These are phyloP conservation scores for Boletus tomentosulus DNA, from an alignment of 768 basidiomycete genomes.

Conservation along the genomic window DNA sequence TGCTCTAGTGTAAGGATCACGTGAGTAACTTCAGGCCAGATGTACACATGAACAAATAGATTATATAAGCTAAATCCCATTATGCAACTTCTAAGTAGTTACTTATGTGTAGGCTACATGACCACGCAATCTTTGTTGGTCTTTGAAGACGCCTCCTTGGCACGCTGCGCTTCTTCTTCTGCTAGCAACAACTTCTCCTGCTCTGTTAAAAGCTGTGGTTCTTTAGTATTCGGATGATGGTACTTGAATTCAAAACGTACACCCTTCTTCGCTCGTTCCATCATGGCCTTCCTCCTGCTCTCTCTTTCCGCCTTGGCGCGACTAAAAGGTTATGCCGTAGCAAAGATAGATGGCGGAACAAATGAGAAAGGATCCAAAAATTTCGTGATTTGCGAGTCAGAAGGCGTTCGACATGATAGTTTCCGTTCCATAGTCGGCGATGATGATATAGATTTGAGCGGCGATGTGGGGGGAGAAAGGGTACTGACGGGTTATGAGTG, in stretches of 20 bases:
- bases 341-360: slow-evolving; percentile 65
- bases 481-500: slow-evolving; percentile 66
- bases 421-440: slow-evolving; percentile 13
- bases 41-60: not conserved
- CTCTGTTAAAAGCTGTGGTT: slow-evolving; percentile 51
- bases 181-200: slow-evolving; percentile 61
- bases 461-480: slow-evolving; percentile 22
- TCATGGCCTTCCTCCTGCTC: slow-evolving; percentile 66
- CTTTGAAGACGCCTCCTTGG: slow-evolving; percentile 25
- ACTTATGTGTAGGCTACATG: slow-evolving; percentile 38
- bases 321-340: slow-evolving; percentile 57
- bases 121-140: slow-evolving; percentile 49
- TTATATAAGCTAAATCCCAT: not conserved
- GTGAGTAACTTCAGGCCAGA: not conserved
- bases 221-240: not conserved
- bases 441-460: slow-evolving; percentile 14
- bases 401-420: slow-evolving; percentile 25
- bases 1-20: not conserved
- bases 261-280: slow-evolving; percentile 71
- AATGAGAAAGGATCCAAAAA: slow-evolving; percentile 43
- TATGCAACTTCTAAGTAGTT: no score
- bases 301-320: slow-evolving; percentile 73
- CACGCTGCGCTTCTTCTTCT: slow-evolving; percentile 44
- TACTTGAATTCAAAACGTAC: slow-evolving; percentile 36
- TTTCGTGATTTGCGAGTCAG: slow-evolving; percentile 36